Base-by-base conservation (phyloP, 2,329 filamentous ascomycete species). In the Rosellinia necatrix region DNA sequence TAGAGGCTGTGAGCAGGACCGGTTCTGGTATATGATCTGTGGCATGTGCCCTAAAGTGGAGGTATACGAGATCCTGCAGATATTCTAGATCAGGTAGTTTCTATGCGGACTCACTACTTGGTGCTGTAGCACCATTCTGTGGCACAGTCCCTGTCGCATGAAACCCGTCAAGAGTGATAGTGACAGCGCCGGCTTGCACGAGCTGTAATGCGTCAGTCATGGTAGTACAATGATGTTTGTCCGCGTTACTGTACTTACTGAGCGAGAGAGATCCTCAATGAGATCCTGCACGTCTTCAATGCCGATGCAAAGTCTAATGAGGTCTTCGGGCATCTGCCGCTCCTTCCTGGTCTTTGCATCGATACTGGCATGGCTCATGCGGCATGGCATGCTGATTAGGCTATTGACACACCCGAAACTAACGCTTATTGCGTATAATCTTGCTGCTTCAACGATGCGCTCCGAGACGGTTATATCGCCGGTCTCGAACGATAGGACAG, bases 351-450 rank as follows among this genome's bases (percentile, higher is more conserved):
- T 97, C 78, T 96, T 96, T 56, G 92, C 90, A 71, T 97, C 94
- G 69, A 99, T 99, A 71, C 91, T 96, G 34, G 94, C 94, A 75
- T 99, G 94, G 75, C 93, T 97, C 96, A 99, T 99, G 69, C 93
- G 92, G 77, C 94, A 99, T 7, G 94, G 93, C 93, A 99, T 97
- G 77, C 92, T 97, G 75, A 99, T 99, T 72, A 99, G 78, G 71
- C 91, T 96, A 78, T 99, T 99, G 64, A 99, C 94, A 72, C 94
- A 97, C 43, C 94, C 94, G 71, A 99, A 99, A 70, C 91, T 96
- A 57, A 99, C 94, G 64, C 90, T 96, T 66, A 99, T 99, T 29
- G 90, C 92, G 87, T 91, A 99, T 27, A 99, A 79, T 62, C 90
- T 86, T 2, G 94, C 90, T 25, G 90, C 90, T 76, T 97, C 94